A percentile compares a stretch with the other conserved stretches of the same genome.
phyloP scores from a whole-genome alignment of 805 yeast species.

The Nematodospora valgi region DNA sequence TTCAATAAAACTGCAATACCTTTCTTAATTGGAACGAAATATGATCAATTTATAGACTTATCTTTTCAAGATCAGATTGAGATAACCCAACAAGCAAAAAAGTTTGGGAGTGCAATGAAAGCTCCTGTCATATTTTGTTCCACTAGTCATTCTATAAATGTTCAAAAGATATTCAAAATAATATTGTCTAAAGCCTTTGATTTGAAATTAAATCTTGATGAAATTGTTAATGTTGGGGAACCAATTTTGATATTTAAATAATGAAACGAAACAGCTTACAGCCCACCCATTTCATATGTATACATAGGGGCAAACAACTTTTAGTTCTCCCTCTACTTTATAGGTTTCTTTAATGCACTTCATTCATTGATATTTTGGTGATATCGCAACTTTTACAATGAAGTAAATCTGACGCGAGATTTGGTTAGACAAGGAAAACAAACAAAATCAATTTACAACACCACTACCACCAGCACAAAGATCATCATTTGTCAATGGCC shows the following conservation, averaged over 20 bases:
- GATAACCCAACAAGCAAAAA: constrained; percentile 75
- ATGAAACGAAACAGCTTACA: background rate
- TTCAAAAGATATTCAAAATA: constrained; percentile 90
- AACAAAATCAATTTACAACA: no score
- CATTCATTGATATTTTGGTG: no score
- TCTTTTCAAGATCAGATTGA: constrained; percentile 79
- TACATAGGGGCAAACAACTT: no score
- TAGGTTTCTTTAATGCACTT: no score
- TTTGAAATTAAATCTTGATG: constrained; percentile 76
- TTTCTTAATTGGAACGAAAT: constrained; percentile 88
- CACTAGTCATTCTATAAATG: constrained; percentile 86
- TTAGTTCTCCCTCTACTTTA: no score
- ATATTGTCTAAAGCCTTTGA: constrained; percentile 90
- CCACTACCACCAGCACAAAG: no score
- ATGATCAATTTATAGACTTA: constrained; percentile 79
- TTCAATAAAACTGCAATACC: constrained; percentile 90
- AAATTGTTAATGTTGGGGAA: constrained; percentile 82
- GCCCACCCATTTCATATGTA: background rate
- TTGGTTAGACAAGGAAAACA: no score
- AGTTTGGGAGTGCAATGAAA: constrained; percentile 86
- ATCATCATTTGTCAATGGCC: no score
- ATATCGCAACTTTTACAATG: no score
- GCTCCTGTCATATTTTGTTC: constrained; percentile 85
- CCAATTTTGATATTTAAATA: constrained; percentile 72
- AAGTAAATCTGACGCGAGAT: no score